Conservation (phyloP, 495 filamentous ascomycete genomes). For the Cryomyces minteri region DNA sequence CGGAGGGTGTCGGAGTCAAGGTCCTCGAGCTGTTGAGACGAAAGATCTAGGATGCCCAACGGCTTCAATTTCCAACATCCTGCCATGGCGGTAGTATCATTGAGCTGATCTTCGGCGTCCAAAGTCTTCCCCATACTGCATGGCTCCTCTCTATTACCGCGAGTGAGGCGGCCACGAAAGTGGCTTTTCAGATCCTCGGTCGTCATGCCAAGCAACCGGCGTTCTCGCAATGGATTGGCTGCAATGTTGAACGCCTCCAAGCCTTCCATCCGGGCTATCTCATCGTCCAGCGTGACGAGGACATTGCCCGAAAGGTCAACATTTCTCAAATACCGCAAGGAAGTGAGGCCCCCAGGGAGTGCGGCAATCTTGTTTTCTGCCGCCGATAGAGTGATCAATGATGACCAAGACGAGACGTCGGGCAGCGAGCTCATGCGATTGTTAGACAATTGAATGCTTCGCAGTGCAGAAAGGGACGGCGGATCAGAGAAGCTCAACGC, state of each 20-base stretch:
- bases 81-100: too few relatives aligned
- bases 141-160: too few relatives aligned
- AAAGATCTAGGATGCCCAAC: constrained; percentile 19
- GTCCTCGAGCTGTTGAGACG: constrained; percentile 28
- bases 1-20: constrained; percentile 28
- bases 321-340: constrained; percentile 44
- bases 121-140: too few relatives aligned
- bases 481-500: constrained; percentile 27
- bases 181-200: too few relatives aligned
- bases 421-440: constrained; percentile 63
- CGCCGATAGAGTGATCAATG: constrained; percentile 50
- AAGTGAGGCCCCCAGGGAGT: constrained; percentile 56
- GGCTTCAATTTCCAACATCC: too few relatives aligned
- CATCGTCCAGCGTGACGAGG: too few relatives aligned
- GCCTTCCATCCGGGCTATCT: too few relatives aligned
- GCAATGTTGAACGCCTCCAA: too few relatives aligned
- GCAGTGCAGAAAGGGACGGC: constrained; percentile 51
- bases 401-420: constrained; percentile 48
- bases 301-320: constrained; percentile 67
- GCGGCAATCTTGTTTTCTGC: constrained; percentile 62
- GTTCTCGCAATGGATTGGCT: too few relatives aligned
- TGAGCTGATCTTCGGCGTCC: too few relatives aligned
- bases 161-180: too few relatives aligned
- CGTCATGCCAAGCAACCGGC: too few relatives aligned
- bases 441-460: constrained; percentile 49